Evolutionary conservation across 768 basidiomycete genomes (phyloP).

Genomic region (Tricholoma bakamatsutake): DNA sequence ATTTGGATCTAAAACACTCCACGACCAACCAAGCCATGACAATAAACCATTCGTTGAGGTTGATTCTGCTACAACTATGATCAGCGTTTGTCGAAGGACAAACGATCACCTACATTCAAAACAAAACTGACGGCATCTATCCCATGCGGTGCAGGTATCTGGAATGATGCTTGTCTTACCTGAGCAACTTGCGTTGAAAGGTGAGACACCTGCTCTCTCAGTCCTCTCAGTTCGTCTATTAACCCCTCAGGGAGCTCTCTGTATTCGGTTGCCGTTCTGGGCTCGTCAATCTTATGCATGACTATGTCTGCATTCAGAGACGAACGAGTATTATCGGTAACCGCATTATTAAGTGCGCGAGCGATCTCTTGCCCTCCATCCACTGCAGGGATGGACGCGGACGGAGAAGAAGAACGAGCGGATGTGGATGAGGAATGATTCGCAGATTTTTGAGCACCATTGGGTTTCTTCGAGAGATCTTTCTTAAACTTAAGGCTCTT

Average conservation of each 20-base stretch:
- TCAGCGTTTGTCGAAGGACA: background rate
- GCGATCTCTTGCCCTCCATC: background rate
- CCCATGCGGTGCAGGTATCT: background rate
- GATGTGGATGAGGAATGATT: constrained; percentile 1
- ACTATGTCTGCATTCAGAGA: background rate
- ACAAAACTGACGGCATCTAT: background rate
- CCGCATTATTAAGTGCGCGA: background rate
- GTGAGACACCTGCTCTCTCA: background rate
- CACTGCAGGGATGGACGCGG: background rate
- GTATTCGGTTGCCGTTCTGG: too few species aligned
- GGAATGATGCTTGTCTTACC: background rate
- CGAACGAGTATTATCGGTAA: background rate
- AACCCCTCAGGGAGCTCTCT: background rate
- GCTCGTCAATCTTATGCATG: background rate
- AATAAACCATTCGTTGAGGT: background rate
- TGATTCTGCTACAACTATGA: background rate
- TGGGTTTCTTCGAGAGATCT: background rate
- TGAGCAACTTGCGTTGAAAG: background rate
- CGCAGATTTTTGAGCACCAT: background rate
- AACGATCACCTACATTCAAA: background rate
- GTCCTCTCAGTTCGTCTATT: background rate
- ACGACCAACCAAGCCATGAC: background rate
- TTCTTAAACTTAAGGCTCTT: background rate
- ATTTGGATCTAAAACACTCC: background rate
- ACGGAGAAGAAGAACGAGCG: background rate